These are phyloP conservation scores for Pistacia integerrima DNA, from an alignment of 345 rosid genomes.

Conservation along the genomic window DNA sequence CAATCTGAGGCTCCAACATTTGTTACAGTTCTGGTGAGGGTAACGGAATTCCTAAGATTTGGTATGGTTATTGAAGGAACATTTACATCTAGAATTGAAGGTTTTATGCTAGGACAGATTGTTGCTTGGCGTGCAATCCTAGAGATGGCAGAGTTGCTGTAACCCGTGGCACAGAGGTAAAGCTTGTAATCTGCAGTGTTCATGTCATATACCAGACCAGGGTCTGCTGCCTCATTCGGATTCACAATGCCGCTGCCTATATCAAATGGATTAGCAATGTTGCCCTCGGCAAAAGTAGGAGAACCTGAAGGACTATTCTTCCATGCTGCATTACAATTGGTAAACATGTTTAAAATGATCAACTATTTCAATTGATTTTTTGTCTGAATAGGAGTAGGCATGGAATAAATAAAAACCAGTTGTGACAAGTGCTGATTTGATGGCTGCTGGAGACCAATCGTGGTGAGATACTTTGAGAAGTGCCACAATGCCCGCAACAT, in stretches of 20 bases:
- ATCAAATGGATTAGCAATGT: constrained; percentile 67
- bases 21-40: constrained; percentile 54
- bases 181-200: constrained; percentile 47
- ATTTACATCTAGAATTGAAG: constrained; percentile 49
- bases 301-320: constrained; percentile 41
- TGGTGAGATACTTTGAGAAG: constrained; percentile 50
- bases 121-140: constrained; percentile 26
- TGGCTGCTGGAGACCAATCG: constrained; percentile 72
- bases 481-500: constrained; percentile 52
- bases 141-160: constrained; percentile 44
- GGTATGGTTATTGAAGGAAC: constrained; percentile 72
- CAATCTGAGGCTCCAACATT: constrained; percentile 50
- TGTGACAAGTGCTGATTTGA: constrained; percentile 66
- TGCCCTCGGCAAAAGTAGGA: constrained; percentile 60
- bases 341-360: no score
- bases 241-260: constrained; percentile 63
- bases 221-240: constrained; percentile 52
- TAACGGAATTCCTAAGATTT: constrained; percentile 33
- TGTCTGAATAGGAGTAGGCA: no score
- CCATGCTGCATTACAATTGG: constrained; percentile 47
- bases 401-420: constrained; percentile 41
- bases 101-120: constrained; percentile 28
- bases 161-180: constrained; percentile 60
- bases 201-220: constrained; percentile 70
- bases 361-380: not conserved